Evolutionary conservation across 2,329 filamentous ascomycete genomes (phyloP).

Genomic region (Nothophoma quercina): DNA sequence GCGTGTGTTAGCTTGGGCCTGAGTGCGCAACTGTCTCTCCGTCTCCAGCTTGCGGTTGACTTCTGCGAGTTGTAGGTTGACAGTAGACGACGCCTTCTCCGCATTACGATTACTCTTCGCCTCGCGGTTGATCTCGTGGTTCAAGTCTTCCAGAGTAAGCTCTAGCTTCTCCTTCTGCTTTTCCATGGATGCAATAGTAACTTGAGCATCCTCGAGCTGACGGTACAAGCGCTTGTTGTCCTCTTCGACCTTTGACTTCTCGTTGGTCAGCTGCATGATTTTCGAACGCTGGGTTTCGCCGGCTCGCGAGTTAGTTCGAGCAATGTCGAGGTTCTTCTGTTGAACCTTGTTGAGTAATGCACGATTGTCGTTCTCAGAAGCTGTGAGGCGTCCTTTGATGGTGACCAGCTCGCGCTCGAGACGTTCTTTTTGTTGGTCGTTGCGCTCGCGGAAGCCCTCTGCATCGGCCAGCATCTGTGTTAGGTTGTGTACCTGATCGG

Average conservation of each 20-base stretch:
- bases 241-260: constrained; percentile 84
- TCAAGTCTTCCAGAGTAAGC: constrained; percentile 87
- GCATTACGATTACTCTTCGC: constrained; percentile 89
- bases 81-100: constrained; percentile 83
- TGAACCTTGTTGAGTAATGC: constrained; percentile 96
- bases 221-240: constrained; percentile 81
- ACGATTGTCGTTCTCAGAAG: constrained; percentile 95
- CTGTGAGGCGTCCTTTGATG: constrained; percentile 84
- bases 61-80: constrained; percentile 84
- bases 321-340: constrained; percentile 96
- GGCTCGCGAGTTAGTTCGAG: constrained; percentile 84
- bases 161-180: constrained; percentile 95
- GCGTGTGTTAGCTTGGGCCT: constrained; percentile 85
- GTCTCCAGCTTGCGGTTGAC: constrained; percentile 89
- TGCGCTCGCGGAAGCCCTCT: constrained; percentile 85
- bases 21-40: constrained; percentile 82
- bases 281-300: constrained; percentile 83
- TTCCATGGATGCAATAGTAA: constrained; percentile 82
- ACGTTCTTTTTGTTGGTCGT: constrained; percentile 93
- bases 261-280: constrained; percentile 76
- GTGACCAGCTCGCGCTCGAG: constrained; percentile 90
- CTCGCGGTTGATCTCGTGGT: constrained; percentile 88
- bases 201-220: constrained; percentile 84
- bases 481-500: constrained; percentile 81
- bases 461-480: constrained; percentile 89